Base-by-base conservation (phyloP, 164 flowering plant genomes). In the Echeveria elegans region DNA sequence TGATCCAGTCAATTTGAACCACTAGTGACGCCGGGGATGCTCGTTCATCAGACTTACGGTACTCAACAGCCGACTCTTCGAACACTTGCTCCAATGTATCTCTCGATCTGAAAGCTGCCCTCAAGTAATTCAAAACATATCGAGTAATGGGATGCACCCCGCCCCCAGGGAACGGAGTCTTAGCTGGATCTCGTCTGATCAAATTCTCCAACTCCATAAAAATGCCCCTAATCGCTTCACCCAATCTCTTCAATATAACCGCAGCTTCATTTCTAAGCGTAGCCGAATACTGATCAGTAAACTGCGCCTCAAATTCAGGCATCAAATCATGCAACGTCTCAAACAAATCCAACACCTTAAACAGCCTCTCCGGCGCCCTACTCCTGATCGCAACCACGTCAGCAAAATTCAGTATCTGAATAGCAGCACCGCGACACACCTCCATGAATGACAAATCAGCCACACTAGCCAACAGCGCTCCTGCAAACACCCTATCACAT, bases 121-220 rank as follows among this genome's bases (percentile, higher is more conserved):
- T 79, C 37, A 92, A 81, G 71, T 95, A 95, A 67, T 95, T 95
- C 97, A 95, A 85, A 30, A 92, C 99, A 26, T 95, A 95, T 0
- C 97, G 82, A 1, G 97, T 95, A 40, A 95, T 88, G 0, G 97
- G 97, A 65, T 95, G 99, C 15, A 87, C 76, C 1, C 88, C 92
- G 19, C 97, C 97, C 3, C 97, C 92, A 11, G 97, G 97, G 12
- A 88, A 86, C 0, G 89, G 75, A 1, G 81, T 70, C 63, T 87
- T 88, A 0, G 96, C 88, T 1, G 96, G 96, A 64, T 95, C 97
- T 23, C 94, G 79, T 2, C 90, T 75, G 37, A 95, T 90, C 68
- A 83, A 68, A 74, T 87, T 84, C 83, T 95, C 97, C 65, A 95
- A 71, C 32, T 95, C 99, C 91, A 90, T 86, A 62, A 95, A 90